A percentile compares a stretch with the other conserved stretches of the same genome.
These are phyloP conservation scores for Przewalskia tangutica DNA, from an alignment of 257 asterid species.

Conservation along the genomic window DNA sequence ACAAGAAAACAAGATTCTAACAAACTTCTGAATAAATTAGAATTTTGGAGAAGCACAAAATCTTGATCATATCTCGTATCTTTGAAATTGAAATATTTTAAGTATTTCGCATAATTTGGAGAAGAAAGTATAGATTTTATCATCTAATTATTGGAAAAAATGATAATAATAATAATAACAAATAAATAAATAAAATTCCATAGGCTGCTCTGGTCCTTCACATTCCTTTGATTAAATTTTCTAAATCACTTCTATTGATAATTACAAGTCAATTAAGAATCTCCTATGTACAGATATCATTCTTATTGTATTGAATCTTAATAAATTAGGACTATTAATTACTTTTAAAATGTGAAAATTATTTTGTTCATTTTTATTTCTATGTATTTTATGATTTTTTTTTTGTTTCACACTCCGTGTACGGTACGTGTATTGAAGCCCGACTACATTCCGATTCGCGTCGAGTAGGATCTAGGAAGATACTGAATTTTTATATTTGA, in stretches of 20 bases:
- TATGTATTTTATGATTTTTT: background rate
- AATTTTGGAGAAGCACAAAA: background rate
- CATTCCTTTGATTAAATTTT: background rate
- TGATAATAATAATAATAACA: background rate
- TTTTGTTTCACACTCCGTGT: too few relatives aligned
- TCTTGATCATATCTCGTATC: background rate
- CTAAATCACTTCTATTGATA: background rate
- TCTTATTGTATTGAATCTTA: background rate
- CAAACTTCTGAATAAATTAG: background rate
- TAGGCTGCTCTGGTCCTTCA: background rate
- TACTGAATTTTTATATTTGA: too few relatives aligned
- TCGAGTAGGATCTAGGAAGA: too few relatives aligned
- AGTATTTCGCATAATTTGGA: background rate
- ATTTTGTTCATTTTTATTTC: too few relatives aligned
- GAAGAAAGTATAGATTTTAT: background rate
- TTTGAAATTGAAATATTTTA: background rate
- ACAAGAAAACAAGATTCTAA: background rate
- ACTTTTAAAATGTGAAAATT: too few relatives aligned
- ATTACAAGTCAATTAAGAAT: background rate
- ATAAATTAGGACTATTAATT: background rate
- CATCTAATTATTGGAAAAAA: background rate
- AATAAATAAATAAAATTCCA: background rate
- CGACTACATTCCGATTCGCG: too few relatives aligned
- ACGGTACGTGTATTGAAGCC: too few relatives aligned
- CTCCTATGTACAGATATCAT: background rate